Evolutionary conservation across 1,139 yeast genomes (phyloP), one percentile per base, ranked within the genome.

Genomic region (Saccharomycopsis hybrid): DNA sequence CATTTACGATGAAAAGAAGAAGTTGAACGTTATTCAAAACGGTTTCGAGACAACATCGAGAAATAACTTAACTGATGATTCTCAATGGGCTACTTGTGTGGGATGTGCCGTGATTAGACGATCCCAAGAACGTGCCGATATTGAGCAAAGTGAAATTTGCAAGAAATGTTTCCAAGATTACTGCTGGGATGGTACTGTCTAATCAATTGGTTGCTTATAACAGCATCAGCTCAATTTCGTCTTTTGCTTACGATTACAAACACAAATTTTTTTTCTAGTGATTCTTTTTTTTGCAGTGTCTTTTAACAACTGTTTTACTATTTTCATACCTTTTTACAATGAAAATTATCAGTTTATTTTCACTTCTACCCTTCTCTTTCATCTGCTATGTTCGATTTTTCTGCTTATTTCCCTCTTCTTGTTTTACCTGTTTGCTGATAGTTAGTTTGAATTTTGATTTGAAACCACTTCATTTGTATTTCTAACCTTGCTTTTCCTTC

Each of bases 21-120:
- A 66, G 71, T 48, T 71, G 73, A 1, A 73, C 88, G 69, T 78
- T 64, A 79, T 89, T 55, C 69, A 74, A 60, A 90, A 89, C 63
- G 97, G 96, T 8, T 87, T 83, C 63, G 94, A 85, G 63, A 77
- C 78, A 36, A 78, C 85, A 30, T 75, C 95, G 1, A 78, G 88
- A 64, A 74, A 76, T 58, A 88, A 88, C 63, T 69, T 79, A 42
- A 84, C 96, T 4, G 69, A 83, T 40, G 95, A 85, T 60, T 65
- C 71, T 1, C 82, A 84, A 50, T 89, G 88, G 83, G 73, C 77
- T 46, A 76, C 85, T 4, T 89, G 97, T 72, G 77, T 88, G 47
- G 88, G 90, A 1, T 90, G 97, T 72, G 97, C 97, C 4, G 77
- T 89, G 49, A 72, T 89, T 51, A 83, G 88, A 66, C 80, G 97